Evolutionary conservation across 768 basidiomycete species (phyloP).

Genomic region (Russula brevipes): DNA sequence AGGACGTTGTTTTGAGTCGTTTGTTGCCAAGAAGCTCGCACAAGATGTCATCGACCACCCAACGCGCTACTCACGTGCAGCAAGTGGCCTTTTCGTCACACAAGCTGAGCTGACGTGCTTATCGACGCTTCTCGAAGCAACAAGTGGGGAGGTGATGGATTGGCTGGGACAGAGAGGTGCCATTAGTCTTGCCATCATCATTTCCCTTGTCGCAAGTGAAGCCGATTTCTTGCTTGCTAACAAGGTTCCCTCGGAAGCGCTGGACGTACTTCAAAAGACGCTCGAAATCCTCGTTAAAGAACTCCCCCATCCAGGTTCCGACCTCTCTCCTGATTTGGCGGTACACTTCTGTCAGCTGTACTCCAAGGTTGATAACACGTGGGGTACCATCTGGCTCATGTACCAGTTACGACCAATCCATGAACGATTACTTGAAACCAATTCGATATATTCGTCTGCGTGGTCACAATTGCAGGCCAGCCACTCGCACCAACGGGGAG

Average conservation of each 20-base stretch:
- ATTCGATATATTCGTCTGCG: background rate
- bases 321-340: background rate
- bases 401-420: constrained; percentile 3
- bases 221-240: background rate
- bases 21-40: background rate
- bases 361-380: background rate
- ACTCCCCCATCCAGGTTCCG: background rate
- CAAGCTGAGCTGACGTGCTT: background rate
- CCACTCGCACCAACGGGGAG: background rate
- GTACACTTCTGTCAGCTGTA: constrained; percentile 1
- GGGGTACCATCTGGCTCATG: constrained; percentile 4
- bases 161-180: background rate
- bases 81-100: background rate
- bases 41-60: background rate
- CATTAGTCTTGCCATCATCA: background rate
- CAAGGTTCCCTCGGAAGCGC: background rate
- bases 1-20: background rate
- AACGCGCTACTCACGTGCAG: background rate
- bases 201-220: background rate
- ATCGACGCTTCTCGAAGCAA: background rate
- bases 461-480: background rate
- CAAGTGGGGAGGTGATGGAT: background rate
- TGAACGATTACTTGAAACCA: background rate
- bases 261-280: constrained; percentile 2
- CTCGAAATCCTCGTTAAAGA: background rate